Percentiles rank a stretch among this genome's conserved stretches.
Conservation (phyloP, 805 yeast genomes). For the Candida odintsovae region DNA sequence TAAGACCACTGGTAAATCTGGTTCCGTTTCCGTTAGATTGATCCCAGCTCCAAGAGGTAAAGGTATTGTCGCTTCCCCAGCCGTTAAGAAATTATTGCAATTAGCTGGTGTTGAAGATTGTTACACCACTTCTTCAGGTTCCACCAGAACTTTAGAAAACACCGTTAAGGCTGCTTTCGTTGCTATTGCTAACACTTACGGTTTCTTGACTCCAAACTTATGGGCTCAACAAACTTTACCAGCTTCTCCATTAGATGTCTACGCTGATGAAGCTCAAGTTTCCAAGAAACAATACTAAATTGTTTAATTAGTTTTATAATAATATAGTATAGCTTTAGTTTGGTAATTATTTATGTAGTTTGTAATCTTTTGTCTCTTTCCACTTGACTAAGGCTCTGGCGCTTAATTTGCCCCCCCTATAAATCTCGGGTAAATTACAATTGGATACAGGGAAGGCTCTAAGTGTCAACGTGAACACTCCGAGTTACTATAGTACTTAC, state of each 20-base stretch:
- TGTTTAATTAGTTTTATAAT: conserved; percentile 15
- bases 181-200: conserved; percentile 99
- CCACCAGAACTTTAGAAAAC: conserved; percentile 99
- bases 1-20: conserved; percentile 99
- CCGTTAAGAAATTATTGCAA: conserved; percentile 97
- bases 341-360: not conserved
- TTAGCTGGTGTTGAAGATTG: conserved; percentile 99
- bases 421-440: too few species aligned
- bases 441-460: too few species aligned
- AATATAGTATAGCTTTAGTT: not conserved
- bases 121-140: conserved; percentile 97
- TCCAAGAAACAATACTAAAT: conserved; percentile 71
- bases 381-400: too few species aligned
- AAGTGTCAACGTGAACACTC: too few species aligned
- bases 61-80: conserved; percentile 99
- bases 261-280: conserved; percentile 77
- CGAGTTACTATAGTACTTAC: not conserved
- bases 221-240: conserved; percentile 84
- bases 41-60: conserved; percentile 99
- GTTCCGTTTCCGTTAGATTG: conserved; percentile 97
- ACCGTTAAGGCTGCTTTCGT: conserved; percentile 99
- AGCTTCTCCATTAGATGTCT: conserved; percentile 92
- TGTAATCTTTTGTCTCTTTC: not conserved
- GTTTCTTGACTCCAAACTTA: conserved; percentile 99
- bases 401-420: too few species aligned